Evolutionary conservation across 495 filamentous ascomycete genomes (phyloP).

Genomic region (Darksidea phi): DNA sequence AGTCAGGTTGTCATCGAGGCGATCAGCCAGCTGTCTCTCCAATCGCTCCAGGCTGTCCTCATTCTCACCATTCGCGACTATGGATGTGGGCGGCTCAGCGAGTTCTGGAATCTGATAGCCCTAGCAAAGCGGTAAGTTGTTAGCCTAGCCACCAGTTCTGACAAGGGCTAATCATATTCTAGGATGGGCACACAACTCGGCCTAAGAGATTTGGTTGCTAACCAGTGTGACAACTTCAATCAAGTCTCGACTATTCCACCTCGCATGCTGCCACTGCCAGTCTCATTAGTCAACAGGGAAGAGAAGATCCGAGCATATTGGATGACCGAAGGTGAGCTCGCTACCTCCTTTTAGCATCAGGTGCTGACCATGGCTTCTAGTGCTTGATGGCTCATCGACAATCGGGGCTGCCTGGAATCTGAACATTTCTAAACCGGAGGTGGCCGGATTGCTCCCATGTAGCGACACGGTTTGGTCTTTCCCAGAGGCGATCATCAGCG

Average conservation of each 20-base stretch:
- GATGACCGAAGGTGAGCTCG: constrained; percentile 40
- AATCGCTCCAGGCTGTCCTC: constrained; percentile 40
- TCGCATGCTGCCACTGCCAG: constrained; percentile 31
- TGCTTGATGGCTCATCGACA: constrained; percentile 40
- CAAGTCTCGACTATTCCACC: constrained; percentile 35
- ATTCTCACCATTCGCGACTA: constrained; percentile 40
- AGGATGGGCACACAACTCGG: constrained; percentile 36
- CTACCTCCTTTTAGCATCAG: not conserved
- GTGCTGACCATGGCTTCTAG: not conserved
- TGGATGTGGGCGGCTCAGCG: constrained; percentile 36
- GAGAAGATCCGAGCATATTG: constrained; percentile 43
- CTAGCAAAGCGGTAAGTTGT: constrained; percentile 37
- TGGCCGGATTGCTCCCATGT: constrained; percentile 27
- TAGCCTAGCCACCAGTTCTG: not conserved
- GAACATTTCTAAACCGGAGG: constrained; percentile 26
- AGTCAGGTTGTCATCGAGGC: constrained; percentile 33
- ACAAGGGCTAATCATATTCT: not conserved
- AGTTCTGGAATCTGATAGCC: constrained; percentile 41
- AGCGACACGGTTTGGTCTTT: constrained; percentile 34
- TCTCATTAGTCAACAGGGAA: constrained; percentile 38
- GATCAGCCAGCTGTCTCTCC: constrained; percentile 32
- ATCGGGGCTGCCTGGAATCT: constrained; percentile 41
- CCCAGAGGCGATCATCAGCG: constrained; percentile 32
- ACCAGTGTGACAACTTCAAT: constrained; percentile 31
- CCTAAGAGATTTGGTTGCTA: constrained; percentile 31